phyloP scores from a whole-genome alignment of 2,329 filamentous ascomycete species.

The Colletotrichum sp. region DNA sequence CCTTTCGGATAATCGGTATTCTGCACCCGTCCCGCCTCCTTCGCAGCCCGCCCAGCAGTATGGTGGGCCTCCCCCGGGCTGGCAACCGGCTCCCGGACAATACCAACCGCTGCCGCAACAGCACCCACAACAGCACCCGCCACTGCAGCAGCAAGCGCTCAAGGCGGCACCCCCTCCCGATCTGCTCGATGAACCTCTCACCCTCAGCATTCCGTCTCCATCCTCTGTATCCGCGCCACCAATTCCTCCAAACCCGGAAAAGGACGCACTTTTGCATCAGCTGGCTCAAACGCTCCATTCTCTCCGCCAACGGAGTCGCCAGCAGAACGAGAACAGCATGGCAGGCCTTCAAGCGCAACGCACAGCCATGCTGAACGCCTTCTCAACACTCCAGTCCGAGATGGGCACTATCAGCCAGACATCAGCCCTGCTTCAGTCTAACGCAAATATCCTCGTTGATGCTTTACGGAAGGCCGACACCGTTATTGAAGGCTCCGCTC shows the following conservation, averaged over 20 bases:
- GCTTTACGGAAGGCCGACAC: slow-evolving; percentile 80
- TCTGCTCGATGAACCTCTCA: slow-evolving; percentile 63
- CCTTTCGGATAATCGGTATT: slow-evolving; percentile 24
- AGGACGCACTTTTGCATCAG: slow-evolving; percentile 82
- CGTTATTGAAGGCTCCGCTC: slow-evolving; percentile 75
- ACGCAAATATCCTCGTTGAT: slow-evolving; percentile 79
- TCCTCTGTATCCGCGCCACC: slow-evolving; percentile 73
- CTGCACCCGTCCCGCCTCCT: slow-evolving; percentile 22
- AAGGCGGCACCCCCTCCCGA: slow-evolving; percentile 50
- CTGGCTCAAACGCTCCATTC: slow-evolving; percentile 73
- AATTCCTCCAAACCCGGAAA: slow-evolving; percentile 94
- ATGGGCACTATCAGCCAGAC: slow-evolving; percentile 73
- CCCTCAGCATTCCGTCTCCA: slow-evolving; percentile 52
- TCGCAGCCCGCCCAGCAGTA: slow-evolving; percentile 14
- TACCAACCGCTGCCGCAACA: slow-evolving; percentile 23
- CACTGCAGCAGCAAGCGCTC: slow-evolving; percentile 29
- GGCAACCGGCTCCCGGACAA: slow-evolving; percentile 18
- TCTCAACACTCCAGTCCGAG: slow-evolving; percentile 75
- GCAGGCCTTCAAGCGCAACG: slow-evolving; percentile 81
- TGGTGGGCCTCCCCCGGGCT: slow-evolving; percentile 15
- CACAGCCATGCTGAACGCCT: slow-evolving; percentile 73
- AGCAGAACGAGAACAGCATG: slow-evolving; percentile 77
- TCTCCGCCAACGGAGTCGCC: slow-evolving; percentile 71
- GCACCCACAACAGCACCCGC: slow-evolving; percentile 19
- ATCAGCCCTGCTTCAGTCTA: slow-evolving; percentile 73